phyloP scores from a whole-genome alignment of 1,139 yeast genomes.

The Suzukiozyma palmioleophila region DNA sequence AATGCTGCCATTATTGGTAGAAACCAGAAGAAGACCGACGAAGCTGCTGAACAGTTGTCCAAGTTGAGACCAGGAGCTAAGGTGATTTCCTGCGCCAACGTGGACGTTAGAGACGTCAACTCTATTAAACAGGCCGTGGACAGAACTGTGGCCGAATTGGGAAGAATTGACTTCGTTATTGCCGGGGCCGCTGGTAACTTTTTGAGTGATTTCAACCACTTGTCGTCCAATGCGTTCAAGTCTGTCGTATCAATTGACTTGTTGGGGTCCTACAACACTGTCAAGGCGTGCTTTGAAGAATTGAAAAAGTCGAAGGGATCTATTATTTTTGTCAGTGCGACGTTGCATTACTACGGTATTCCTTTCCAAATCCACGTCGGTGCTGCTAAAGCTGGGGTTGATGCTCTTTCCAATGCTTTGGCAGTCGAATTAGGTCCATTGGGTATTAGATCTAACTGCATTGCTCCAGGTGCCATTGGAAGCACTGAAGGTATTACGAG shows the following conservation, averaged over 20 bases:
- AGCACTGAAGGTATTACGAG: constrained; percentile 78
- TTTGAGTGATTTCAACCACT: constrained; percentile 68
- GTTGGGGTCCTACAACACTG: constrained; percentile 82
- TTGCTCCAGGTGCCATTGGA: constrained; percentile 85
- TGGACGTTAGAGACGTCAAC: constrained; percentile 71
- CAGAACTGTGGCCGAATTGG: constrained; percentile 59
- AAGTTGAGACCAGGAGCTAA: constrained; percentile 52
- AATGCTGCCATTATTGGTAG: constrained; percentile 84
- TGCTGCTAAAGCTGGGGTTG: constrained; percentile 93
- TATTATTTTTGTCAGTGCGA: constrained; percentile 78
- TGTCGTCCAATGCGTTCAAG: constrained; percentile 82
- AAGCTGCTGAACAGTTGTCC: constrained; percentile 64
- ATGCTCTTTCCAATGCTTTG: constrained; percentile 73
- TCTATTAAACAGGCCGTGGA: constrained; percentile 60
- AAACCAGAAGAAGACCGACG: constrained; percentile 55
- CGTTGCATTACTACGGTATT: constrained; percentile 80
- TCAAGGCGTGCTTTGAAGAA: constrained; percentile 70
- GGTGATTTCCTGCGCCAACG: constrained; percentile 63
- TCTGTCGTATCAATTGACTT: constrained; percentile 81
- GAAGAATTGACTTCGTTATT: constrained; percentile 76
- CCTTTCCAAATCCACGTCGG: constrained; percentile 86
- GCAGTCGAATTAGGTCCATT: constrained; percentile 89
- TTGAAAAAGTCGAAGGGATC: constrained; percentile 64
- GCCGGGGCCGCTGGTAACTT: constrained; percentile 98
- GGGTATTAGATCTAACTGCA: constrained; percentile 74